Evolutionary conservation across 345 rosid species (phyloP), one percentile per base, ranked within the genome.

Genomic region (Boechera retrofracta): DNA sequence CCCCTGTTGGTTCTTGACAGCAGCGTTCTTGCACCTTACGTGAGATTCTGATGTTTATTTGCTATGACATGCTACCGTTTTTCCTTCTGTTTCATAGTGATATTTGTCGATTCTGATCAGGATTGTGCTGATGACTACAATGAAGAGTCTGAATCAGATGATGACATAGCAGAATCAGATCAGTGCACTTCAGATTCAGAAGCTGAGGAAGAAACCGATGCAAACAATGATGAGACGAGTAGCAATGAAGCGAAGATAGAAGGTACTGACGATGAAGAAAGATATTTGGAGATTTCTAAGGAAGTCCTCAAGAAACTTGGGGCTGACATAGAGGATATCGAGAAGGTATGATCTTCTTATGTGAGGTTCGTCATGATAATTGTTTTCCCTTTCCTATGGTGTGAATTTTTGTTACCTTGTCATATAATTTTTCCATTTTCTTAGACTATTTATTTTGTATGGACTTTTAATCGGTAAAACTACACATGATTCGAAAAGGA

Each of bases 21-120:
- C 85, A 87, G 91, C n/a, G 80, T 89, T 59, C 97, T 95, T 81
- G 94, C 94, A 67, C 94, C 98, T 78, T 91, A 87, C 75, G 99
- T 95, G 87, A 92, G 98, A 77, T 73, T 86, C 54, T 28, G 66
- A 73, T 56, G 49, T 56, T 38, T 60, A 26, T 62, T 41, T 78
- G 33, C 62, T 67, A n/a, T 70, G 5, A 24, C 44, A 55, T 44
- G 56, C 42, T 47, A 47, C 56, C 24, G 5, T 51, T 49, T 33
- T 66, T 24, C 32, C 21, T 58, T 63, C 12, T 47, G 15, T 58
- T 47, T 59, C 24, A 48, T 76, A 13, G n/a, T 45, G 60, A 12
- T 52, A 10, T 75, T 38, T 82, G 13, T 56, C 57, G 26, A 72
- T 63, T 84, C 76, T 74, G 78, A 64, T 73, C 84, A 95, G 99